phyloP scores from a whole-genome alignment of 225 moss, liverwort and hornwort species.

The Bryoerythrophyllum caledonicum region DNA sequence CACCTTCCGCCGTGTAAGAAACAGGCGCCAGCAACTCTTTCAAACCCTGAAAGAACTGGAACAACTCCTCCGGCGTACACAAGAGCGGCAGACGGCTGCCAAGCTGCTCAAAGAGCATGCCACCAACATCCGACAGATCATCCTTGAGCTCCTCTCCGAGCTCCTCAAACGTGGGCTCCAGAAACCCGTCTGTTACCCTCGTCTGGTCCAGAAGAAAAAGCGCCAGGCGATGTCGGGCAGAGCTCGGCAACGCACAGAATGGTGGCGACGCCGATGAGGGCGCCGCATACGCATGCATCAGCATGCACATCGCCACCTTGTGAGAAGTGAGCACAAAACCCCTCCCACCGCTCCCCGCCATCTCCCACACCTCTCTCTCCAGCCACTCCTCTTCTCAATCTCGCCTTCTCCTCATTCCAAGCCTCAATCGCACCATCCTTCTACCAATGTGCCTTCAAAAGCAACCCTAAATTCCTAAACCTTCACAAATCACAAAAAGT shows the following conservation, averaged over 20 bases:
- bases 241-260: conserved; percentile 58
- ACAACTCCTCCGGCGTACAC: conserved; percentile 79
- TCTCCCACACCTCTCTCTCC: conserved; percentile 14
- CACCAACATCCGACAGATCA: conserved; percentile 65
- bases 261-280: conserved; percentile 61
- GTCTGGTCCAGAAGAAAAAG: conserved; percentile 76
- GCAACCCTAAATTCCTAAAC: neutral
- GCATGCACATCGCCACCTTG: conserved; percentile 81
- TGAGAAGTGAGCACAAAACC: conserved; percentile 78
- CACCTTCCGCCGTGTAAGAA: conserved; percentile 49
- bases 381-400: conserved; percentile 5
- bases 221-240: conserved; percentile 76
- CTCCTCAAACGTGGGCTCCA: conserved; percentile 84
- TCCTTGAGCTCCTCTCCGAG: conserved; percentile 66
- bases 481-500: neutral
- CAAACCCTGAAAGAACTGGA: conserved; percentile 74
- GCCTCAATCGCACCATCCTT: conserved; percentile 6
- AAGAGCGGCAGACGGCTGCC: conserved; percentile 64
- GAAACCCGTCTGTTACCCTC: conserved; percentile 53
- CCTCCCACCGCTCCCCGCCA: conserved; percentile 57
- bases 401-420: neutral
- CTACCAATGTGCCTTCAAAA: neutral
- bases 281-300: conserved; percentile 70
- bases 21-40: conserved; percentile 73
- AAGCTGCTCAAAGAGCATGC: conserved; percentile 65